Base-by-base conservation (phyloP, 352 stramenopile species). In the Globisporangium orthogonon region DNA sequence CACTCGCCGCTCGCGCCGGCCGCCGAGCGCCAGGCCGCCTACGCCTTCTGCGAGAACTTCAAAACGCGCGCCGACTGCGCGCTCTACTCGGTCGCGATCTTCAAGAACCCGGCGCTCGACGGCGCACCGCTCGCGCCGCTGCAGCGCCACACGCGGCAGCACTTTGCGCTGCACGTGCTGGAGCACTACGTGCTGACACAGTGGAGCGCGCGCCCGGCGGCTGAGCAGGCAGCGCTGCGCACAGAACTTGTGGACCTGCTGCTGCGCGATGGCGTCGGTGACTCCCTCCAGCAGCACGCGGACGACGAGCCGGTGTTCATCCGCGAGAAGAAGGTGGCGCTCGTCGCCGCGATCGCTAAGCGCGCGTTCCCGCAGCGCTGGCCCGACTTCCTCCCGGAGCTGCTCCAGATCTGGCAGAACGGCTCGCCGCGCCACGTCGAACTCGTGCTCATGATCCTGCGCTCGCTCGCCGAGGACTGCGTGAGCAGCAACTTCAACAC, bases 361-460 rank as follows among this genome's bases (percentile, higher is more conserved):
- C 67, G 83, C 2, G 78, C 89, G 65, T 92, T 92, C 56, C 83
- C 83, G n/a, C 83, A 92, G 66, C 83, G 78, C 6, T 92, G 80
- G 78, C 78, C 79, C 1, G 69, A 89, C 23, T 69, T 91, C 15
- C 54, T 91, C 30, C 63, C 77, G 4, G 78, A 89, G 31, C 37
- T 92, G 41, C 60, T 90, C 35, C 67, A 84, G 58, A 68, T 89
- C 18, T 91, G 78, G 78, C 56, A 73, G 29, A 55, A n/a, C 3
- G 77, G 82, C 17, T 50, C n/a, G 0, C 52, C 63, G 3, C 52
- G 58, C 41, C 83, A 87, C 54, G 67, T 87, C 51, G 83, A 90
- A 62, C 62, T 92, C 13, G 73, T 92, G 47, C 65, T 92, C 33
- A 69, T 88, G 66, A 70, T 89, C 55, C 57, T 92, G 43, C 69